phyloP scores from a whole-genome alignment of 345 rosid genomes.

The Brassica juncea region DNA sequence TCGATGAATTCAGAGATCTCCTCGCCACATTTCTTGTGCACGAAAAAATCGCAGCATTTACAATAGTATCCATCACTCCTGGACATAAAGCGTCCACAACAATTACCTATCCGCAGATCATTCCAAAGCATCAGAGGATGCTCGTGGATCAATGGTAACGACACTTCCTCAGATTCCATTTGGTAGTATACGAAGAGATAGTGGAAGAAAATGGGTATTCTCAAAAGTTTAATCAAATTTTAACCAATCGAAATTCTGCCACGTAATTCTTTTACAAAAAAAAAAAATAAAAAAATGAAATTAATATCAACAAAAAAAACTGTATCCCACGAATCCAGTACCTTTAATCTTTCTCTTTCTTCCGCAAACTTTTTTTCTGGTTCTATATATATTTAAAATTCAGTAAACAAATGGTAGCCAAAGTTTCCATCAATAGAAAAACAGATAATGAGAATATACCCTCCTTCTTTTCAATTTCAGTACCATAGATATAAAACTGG shows the following conservation, averaged over 20 bases:
- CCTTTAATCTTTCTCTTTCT: not conserved
- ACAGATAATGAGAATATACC: not conserved
- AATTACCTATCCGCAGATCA: not conserved
- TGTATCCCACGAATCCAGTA: no score
- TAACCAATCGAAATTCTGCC: no score
- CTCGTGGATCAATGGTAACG: not conserved
- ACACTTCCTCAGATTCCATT: not conserved
- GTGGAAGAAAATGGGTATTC: no score
- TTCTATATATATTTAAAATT: no score
- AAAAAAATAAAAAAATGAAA: no score
- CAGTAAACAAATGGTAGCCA: not conserved
- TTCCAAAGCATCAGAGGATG: not conserved
- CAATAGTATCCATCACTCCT: not conserved
- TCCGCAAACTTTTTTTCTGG: not conserved
- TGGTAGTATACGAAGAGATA: not conserved
- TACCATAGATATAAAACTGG: not conserved
- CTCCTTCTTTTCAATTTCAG: not conserved
- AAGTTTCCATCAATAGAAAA: not conserved
- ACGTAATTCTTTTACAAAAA: no score
- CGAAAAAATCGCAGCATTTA: not conserved
- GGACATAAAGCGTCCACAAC: not conserved
- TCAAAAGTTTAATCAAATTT: no score
- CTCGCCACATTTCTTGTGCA: not conserved
- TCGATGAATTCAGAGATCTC: not conserved
- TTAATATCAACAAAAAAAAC: no score